Base-by-base conservation (phyloP, 164 flowering plant species). In the Berberis vulgaris region DNA sequence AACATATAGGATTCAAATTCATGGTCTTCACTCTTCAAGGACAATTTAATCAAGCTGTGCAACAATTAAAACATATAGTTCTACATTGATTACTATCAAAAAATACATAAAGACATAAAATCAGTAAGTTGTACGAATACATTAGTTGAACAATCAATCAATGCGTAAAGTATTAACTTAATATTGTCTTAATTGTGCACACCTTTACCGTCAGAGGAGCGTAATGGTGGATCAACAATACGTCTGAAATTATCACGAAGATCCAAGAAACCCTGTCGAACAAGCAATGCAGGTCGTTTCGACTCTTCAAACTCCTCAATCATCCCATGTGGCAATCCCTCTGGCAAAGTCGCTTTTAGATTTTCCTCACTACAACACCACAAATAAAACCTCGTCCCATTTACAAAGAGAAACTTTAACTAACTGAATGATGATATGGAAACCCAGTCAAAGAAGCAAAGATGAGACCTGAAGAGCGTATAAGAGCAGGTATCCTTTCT, bases 221-320 rank as follows among this genome's bases (percentile, higher is more conserved):
- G 47, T 68, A 78, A 45, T 3, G 96, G 72, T 4, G 96, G 91
- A 78, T 85, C 93, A 72, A 85, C 91, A 54, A 89, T 67, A n/a
- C 89, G 87, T 62, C 91, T 79, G 46, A 84, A 87, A 67, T 89
- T 83, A 52, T 89, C 91, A 0, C 96, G 86, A 59, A 89, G 84
- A 64, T 87, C 88, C 77, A 89, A 75, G 73, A 86, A 89, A 59
- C 80, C 77, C 70, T 79, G 80, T 12, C 93, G 79, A 59, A 89
- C 82, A 3, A 89, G 83, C 76, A 89, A 69, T 1, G 90, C 81
- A 7, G 61, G 66, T 40, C 89, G 71, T 78, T 67, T 73, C 0
- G 89, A 76, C 39, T 86, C 89, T 56, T 80, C 81, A 45, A 89
- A 89, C 76, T 89, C 93, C 74, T 71, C 76, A 72, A 62, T 70